These are phyloP conservation scores for Endothia cerciana DNA, from an alignment of 2,329 filamentous ascomycete species.

Conservation along the genomic window DNA sequence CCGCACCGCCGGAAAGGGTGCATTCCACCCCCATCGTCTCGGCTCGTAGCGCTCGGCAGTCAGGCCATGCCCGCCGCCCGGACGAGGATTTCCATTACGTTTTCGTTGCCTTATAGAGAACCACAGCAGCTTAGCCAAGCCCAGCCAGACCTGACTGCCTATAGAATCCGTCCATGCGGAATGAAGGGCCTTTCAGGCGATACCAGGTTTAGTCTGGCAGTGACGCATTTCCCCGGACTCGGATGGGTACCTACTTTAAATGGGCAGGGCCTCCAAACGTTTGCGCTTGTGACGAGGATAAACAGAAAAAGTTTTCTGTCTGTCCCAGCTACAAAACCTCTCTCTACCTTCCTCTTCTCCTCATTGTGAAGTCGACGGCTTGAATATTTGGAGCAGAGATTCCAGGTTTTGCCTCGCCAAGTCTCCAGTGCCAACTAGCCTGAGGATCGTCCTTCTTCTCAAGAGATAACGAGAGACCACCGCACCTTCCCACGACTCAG, in stretches of 20 bases:
- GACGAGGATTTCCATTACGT: constrained; percentile 33
- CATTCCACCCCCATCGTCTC: background rate
- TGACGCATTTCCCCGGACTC: constrained; percentile 22
- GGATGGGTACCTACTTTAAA: constrained; percentile 1
- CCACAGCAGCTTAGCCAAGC: constrained; percentile 14
- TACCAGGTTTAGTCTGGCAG: background rate
- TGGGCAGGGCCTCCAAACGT: background rate
- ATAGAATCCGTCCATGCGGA: constrained; percentile 7
- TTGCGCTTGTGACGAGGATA: background rate
- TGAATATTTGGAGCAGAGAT: background rate
- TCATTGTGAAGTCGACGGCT: background rate
- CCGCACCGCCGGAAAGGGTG: constrained; percentile 2
- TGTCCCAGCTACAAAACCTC: background rate
- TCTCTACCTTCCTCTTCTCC: background rate
- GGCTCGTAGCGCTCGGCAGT: background rate
- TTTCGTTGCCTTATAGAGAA: constrained; percentile 30
- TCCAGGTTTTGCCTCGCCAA: constrained; percentile 1
- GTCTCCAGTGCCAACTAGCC: constrained; percentile 4
- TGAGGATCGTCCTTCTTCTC: constrained; percentile 3
- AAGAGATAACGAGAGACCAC: background rate
- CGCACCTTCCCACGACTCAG: constrained; percentile 2
- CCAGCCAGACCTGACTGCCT: constrained; percentile 14
- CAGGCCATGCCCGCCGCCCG: background rate
- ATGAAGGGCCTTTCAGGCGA: background rate
- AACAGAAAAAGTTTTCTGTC: background rate